Percentiles rank a stretch among this genome's conserved stretches.
phyloP scores from a whole-genome alignment of 148 eudicot species.

The Rhododendron williamsianum region DNA sequence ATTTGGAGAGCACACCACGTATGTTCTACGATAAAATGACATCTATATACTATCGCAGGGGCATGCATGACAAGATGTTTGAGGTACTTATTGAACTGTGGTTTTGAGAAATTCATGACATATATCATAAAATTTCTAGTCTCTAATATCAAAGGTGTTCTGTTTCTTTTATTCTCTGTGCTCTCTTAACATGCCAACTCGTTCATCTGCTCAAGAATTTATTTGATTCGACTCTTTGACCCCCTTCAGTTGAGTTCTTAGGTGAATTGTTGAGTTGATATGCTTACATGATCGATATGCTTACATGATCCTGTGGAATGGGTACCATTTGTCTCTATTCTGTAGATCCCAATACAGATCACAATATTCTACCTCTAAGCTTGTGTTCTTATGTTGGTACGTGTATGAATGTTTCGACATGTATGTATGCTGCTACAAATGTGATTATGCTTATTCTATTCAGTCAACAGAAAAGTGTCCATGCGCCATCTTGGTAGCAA shows the following conservation, averaged over 20 bases:
- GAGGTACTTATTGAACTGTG: conserved; percentile 43
- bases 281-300: neutral
- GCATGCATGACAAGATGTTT: conserved; percentile 82
- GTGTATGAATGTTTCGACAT: neutral
- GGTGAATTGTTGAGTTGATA: neutral
- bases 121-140: neutral
- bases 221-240: neutral
- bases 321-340: neutral
- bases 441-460: neutral
- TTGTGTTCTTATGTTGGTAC: neutral
- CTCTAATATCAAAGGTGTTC: neutral
- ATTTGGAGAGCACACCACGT: conserved; percentile 88
- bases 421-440: neutral
- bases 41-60: conserved; percentile 54
- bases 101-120: conserved; percentile 3
- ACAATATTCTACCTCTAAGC: neutral
- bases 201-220: neutral
- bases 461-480: neutral
- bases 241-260: no score
- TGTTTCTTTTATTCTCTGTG: neutral
- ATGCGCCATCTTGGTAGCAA: neutral
- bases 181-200: neutral
- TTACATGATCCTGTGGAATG: neutral
- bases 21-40: conserved; percentile 79
- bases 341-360: neutral